A percentile compares a stretch with the other conserved stretches of the same genome.
Evolutionary conservation across 345 rosid species (phyloP).

Genomic region (Murraya koenigii): DNA sequence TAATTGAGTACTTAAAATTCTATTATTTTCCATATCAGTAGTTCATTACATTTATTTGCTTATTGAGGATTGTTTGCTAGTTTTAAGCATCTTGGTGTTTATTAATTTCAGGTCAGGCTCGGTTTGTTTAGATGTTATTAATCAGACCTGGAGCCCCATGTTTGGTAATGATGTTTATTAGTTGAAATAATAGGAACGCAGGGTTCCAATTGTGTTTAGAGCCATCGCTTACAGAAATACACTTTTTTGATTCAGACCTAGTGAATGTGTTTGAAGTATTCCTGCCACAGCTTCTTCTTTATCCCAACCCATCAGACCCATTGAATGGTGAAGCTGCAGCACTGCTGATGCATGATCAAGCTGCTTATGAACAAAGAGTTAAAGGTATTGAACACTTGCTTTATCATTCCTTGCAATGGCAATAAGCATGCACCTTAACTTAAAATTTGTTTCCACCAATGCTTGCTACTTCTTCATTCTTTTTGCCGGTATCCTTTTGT

Average conservation of each 20-base stretch:
- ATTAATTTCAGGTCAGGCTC: slow-evolving; percentile 56
- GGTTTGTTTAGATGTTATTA: slow-evolving; percentile 88
- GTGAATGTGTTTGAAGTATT: slow-evolving; percentile 74
- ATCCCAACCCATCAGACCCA: slow-evolving; percentile 78
- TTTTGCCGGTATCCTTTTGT: too few relatives aligned
- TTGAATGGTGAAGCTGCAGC: slow-evolving; percentile 84
- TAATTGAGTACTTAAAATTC: background rate
- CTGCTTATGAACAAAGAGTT: slow-evolving; percentile 58
- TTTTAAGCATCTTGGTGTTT: background rate
- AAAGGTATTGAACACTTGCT: background rate
- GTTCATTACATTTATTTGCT: slow-evolving; percentile 7
- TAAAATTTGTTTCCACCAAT: background rate
- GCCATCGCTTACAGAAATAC: slow-evolving; percentile 14
- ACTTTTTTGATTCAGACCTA: slow-evolving; percentile 46
- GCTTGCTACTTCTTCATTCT: background rate
- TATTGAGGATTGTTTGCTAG: slow-evolving; percentile 5
- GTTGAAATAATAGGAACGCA: background rate
- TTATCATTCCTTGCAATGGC: background rate
- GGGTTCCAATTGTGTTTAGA: background rate
- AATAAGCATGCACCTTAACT: background rate
- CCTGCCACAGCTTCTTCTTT: slow-evolving; percentile 73
- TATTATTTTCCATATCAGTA: background rate
- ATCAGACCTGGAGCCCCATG: slow-evolving; percentile 76
- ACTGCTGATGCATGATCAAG: slow-evolving; percentile 53
- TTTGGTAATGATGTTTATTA: slow-evolving; percentile 39